Evolutionary conservation across 2,329 filamentous ascomycete species (phyloP).

Genomic region (Claviceps digitariae): DNA sequence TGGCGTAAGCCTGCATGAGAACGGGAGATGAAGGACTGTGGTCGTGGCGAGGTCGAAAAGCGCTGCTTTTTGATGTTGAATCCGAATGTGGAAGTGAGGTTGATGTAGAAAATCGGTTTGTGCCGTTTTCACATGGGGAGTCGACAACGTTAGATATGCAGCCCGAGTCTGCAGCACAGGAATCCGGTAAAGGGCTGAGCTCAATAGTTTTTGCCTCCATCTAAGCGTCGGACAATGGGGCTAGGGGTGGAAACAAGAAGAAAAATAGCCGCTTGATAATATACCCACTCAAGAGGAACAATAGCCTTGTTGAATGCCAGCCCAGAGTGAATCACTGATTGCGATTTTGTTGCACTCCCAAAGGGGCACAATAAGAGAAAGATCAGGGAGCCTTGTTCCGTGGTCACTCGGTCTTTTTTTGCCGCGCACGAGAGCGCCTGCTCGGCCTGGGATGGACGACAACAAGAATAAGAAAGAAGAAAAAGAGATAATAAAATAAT

Average conservation of each 20-base stretch:
- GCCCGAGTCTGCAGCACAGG: background rate
- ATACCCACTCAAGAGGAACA: background rate
- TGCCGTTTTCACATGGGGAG: background rate
- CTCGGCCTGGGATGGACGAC: background rate
- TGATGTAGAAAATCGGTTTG: background rate
- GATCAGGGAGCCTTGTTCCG: background rate
- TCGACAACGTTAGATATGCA: background rate
- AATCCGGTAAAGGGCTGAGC: background rate
- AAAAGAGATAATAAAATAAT: too few relatives aligned
- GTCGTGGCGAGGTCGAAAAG: background rate
- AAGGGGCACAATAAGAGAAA: background rate
- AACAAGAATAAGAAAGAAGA: too few relatives aligned
- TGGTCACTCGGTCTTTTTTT: background rate
- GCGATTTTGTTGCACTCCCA: background rate
- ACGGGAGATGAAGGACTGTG: constrained; percentile 4
- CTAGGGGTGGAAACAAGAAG: background rate
- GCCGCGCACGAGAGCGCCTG: background rate
- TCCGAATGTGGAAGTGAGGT: background rate
- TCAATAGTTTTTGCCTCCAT: background rate
- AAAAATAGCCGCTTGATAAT: background rate
- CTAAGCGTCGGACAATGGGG: background rate
- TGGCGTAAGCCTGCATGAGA: constrained; percentile 8
- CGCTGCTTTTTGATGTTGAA: background rate
- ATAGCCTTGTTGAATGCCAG: background rate
- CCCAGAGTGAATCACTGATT: background rate